These are phyloP conservation scores for Suillus sp. DNA, from an alignment of 768 basidiomycete genomes.

Conservation along the genomic window DNA sequence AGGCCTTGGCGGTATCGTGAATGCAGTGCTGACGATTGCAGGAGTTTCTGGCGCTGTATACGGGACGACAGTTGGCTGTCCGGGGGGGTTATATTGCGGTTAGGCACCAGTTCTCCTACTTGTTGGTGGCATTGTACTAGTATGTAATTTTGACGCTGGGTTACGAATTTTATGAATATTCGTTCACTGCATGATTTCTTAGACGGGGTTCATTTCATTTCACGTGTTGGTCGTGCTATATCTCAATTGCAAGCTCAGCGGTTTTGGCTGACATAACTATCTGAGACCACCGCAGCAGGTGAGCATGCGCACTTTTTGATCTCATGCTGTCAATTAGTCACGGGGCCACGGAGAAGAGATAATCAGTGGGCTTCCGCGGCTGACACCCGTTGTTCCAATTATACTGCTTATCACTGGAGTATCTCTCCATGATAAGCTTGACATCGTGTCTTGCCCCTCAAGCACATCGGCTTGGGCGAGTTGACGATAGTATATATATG, in stretches of 20 bases:
- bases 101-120: constrained; percentile 8
- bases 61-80: constrained; percentile 34
- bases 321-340: not conserved
- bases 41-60: constrained; percentile 29
- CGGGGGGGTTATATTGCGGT: constrained; percentile 31
- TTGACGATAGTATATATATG: constrained; percentile 4
- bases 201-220: not conserved
- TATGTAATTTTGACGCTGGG: not conserved
- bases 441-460: not conserved
- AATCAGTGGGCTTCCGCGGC: constrained; percentile 2
- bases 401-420: constrained; percentile 1
- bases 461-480: not conserved
- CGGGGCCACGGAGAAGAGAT: not conserved
- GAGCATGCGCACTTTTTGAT: not conserved
- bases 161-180: not conserved
- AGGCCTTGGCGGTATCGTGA: constrained; percentile 40
- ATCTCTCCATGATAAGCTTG: not conserved
- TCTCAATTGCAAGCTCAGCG: not conserved
- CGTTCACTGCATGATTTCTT: not conserved
- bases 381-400: not conserved
- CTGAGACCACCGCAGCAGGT: not conserved
- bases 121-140: not conserved
- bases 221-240: not conserved
- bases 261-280: not conserved
- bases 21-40: constrained; percentile 32